These are phyloP conservation scores for Ustilago curta DNA, from an alignment of 1,284 basidiomycete genomes.

Conservation along the genomic window DNA sequence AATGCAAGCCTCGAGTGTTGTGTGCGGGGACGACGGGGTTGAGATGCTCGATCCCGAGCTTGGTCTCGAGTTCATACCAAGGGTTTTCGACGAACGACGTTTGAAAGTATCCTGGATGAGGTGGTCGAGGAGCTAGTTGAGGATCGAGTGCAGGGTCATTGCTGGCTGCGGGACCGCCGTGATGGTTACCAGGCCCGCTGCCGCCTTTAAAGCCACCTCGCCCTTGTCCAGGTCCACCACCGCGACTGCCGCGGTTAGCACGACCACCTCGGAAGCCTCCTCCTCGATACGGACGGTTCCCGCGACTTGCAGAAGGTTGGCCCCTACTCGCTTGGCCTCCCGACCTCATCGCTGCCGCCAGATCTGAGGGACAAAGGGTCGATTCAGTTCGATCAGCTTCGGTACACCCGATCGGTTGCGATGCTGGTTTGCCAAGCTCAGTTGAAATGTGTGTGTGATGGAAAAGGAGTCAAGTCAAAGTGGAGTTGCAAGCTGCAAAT, in stretches of 20 bases:
- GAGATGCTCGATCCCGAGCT: slow-evolving; percentile 28
- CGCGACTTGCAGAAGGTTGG: slow-evolving; percentile 5
- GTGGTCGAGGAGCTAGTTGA: slow-evolving; percentile 23
- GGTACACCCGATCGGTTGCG: not conserved
- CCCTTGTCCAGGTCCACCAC: slow-evolving; percentile 10
- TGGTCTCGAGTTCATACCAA: slow-evolving; percentile 37
- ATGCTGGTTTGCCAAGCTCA: not conserved
- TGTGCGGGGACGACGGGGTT: slow-evolving; percentile 3
- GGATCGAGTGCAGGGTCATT: slow-evolving; percentile 21
- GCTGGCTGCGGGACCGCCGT: not conserved
- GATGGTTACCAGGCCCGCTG: not conserved
- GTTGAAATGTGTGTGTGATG: not conserved
- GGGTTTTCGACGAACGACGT: slow-evolving; percentile 47
- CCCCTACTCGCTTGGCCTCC: slow-evolving; percentile 6
- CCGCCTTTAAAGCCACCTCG: not conserved
- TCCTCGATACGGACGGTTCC: slow-evolving; percentile 18
- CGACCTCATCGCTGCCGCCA: slow-evolving; percentile 13
- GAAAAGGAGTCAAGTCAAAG: not conserved
- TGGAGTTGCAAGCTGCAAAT: not conserved
- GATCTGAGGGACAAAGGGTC: not conserved
- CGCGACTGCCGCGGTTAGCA: slow-evolving; percentile 8
- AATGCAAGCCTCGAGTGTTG: not conserved
- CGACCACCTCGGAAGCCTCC: slow-evolving; percentile 9
- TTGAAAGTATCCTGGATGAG: slow-evolving; percentile 41
- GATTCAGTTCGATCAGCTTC: not conserved